phyloP scores from a whole-genome alignment of 495 filamentous ascomycete species.

The Trichoderma gamsii region DNA sequence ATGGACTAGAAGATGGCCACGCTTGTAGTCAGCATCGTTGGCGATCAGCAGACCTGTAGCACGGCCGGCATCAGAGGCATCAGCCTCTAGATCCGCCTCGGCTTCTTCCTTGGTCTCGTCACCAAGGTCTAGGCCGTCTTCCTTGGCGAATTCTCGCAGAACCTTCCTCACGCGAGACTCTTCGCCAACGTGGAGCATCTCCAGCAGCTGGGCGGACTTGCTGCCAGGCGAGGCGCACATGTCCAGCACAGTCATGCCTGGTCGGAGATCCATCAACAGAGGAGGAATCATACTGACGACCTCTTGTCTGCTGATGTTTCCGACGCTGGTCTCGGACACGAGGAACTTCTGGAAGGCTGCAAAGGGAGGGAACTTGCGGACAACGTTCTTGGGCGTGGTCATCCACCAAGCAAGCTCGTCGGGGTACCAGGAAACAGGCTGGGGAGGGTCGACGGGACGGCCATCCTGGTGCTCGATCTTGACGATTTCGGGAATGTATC shows the following conservation, averaged over 20 bases:
- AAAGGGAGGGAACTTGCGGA: constrained; percentile 87
- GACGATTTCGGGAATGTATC: constrained; percentile 82
- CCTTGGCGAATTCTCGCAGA: constrained; percentile 46
- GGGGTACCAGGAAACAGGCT: constrained; percentile 81
- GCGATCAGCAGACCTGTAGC: constrained; percentile 88
- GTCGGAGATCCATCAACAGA: constrained; percentile 80
- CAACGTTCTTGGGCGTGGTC: constrained; percentile 90
- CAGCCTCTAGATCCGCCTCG: constrained; percentile 45
- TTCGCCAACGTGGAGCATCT: constrained; percentile 88
- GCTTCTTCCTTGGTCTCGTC: constrained; percentile 41
- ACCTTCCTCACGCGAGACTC: constrained; percentile 68
- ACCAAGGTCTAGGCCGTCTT: constrained; percentile 44
- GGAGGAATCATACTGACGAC: constrained; percentile 98
- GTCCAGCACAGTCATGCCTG: constrained; percentile 88
- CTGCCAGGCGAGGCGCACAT: constrained; percentile 95
- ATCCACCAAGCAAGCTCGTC: constrained; percentile 91
- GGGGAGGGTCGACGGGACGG: constrained; percentile 69
- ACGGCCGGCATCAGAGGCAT: constrained; percentile 70
- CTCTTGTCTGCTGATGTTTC: constrained; percentile 95
- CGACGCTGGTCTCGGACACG: constrained; percentile 93
- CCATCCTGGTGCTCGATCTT: constrained; percentile 70
- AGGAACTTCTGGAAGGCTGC: constrained; percentile 94
- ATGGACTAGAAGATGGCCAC: constrained; percentile 92
- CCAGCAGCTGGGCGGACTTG: constrained; percentile 91
- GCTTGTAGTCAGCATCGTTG: constrained; percentile 92